phyloP scores from a whole-genome alignment of 441 rosid genomes.

The Croton setiger region DNA sequence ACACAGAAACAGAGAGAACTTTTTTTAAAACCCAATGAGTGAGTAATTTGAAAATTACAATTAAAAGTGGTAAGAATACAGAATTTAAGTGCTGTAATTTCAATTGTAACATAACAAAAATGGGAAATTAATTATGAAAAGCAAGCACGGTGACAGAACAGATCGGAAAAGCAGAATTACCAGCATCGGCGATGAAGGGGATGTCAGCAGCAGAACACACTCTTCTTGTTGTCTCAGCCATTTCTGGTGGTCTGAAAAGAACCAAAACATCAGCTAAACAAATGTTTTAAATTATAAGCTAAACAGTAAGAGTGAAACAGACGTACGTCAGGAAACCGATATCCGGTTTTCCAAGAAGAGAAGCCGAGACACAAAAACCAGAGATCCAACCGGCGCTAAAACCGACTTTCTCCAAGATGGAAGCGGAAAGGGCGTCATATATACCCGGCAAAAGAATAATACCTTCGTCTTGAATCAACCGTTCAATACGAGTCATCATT shows the following conservation, averaged over 20 bases:
- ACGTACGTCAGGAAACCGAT: constrained; percentile 43
- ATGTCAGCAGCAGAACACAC: constrained; percentile 41
- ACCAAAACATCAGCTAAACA: constrained; percentile 6
- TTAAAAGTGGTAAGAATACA: neutral
- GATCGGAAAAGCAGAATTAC: constrained; percentile 14
- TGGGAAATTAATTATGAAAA: too few species aligned
- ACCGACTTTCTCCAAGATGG: constrained; percentile 42
- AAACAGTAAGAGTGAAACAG: neutral
- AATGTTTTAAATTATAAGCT: too few species aligned
- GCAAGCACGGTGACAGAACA: too few species aligned
- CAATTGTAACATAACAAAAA: too few species aligned
- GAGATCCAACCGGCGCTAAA: constrained; percentile 45
- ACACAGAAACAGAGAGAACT: neutral
- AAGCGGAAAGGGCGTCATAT: constrained; percentile 50
- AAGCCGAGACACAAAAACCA: constrained; percentile 49
- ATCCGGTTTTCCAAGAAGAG: constrained; percentile 47
- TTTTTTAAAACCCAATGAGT: neutral
- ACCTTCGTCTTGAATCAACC: constrained; percentile 47
- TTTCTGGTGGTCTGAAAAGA: constrained; percentile 42
- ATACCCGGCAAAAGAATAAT: constrained; percentile 42
- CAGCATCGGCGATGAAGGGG: constrained; percentile 41
- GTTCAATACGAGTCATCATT: constrained; percentile 44
- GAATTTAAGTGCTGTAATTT: too few species aligned
- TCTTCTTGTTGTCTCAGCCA: constrained; percentile 43
- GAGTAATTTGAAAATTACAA: neutral